phyloP scores from a whole-genome alignment of 2,329 filamentous ascomycete species.

The Dissoconium aciculare region DNA sequence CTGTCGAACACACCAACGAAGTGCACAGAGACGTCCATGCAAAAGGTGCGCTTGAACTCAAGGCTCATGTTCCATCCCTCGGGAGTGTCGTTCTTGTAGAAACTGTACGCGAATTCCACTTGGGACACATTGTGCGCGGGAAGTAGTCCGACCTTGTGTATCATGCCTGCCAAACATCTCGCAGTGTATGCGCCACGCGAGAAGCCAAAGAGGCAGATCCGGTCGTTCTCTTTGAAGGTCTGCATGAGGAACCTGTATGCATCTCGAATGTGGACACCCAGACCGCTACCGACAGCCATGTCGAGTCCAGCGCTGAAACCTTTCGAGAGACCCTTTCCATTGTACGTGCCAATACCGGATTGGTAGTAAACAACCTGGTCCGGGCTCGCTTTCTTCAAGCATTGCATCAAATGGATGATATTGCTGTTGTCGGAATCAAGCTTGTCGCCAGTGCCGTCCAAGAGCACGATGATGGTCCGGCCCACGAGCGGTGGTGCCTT shows the following conservation, averaged over 20 bases:
- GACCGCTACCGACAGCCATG: slow-evolving; percentile 31
- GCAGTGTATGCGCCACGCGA: slow-evolving; percentile 38
- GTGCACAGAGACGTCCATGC: slow-evolving; percentile 28
- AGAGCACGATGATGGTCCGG: slow-evolving; percentile 27
- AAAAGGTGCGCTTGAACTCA: slow-evolving; percentile 34
- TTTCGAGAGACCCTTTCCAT: slow-evolving; percentile 25
- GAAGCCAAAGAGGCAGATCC: slow-evolving; percentile 37
- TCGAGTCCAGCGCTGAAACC: slow-evolving; percentile 28
- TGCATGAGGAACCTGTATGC: slow-evolving; percentile 35
- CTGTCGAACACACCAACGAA: slow-evolving; percentile 33
- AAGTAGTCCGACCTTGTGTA: slow-evolving; percentile 29
- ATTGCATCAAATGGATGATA: slow-evolving; percentile 31
- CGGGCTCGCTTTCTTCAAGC: slow-evolving; percentile 30
- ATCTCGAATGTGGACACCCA: slow-evolving; percentile 29
- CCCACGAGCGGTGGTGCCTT: slow-evolving; percentile 11
- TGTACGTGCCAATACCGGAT: slow-evolving; percentile 31
- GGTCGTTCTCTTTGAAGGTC: slow-evolving; percentile 33
- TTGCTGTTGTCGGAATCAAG: slow-evolving; percentile 33
- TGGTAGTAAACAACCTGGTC: slow-evolving; percentile 19
- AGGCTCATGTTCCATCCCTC: slow-evolving; percentile 28
- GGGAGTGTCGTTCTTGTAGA: slow-evolving; percentile 29
- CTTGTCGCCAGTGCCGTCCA: slow-evolving; percentile 33
- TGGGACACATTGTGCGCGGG: slow-evolving; percentile 25
- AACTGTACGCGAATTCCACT: slow-evolving; percentile 31
- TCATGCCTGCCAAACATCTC: slow-evolving; percentile 33